Evolutionary conservation across 331 rosid species (phyloP).

Genomic region (Pyracantha coccinea): DNA sequence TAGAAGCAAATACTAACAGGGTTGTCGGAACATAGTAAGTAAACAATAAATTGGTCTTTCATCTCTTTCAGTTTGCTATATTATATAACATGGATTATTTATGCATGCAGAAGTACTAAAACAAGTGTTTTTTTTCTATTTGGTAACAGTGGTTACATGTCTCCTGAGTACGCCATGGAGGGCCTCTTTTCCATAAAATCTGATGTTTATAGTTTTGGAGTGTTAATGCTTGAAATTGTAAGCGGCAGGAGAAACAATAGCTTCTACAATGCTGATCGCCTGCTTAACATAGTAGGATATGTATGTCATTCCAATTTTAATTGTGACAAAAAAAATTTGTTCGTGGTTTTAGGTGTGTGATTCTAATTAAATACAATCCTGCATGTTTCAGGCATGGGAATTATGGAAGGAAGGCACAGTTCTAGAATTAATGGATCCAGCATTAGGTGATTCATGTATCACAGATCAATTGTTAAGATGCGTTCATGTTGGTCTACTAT

Average conservation of each 20-base stretch:
- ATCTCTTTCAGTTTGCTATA: background rate
- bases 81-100: background rate
- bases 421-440: background rate
- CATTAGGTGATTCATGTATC: background rate
- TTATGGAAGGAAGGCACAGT: background rate
- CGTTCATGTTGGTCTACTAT: constrained; percentile 1
- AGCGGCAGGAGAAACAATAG: background rate
- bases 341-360: background rate
- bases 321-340: accelerated
- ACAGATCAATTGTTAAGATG: constrained; percentile 3
- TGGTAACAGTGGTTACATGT: background rate
- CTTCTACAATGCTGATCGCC: background rate
- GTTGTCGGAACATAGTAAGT: background rate
- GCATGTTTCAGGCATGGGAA: background rate
- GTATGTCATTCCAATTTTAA: background rate
- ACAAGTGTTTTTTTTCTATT: background rate
- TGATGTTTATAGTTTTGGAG: background rate
- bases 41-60: background rate
- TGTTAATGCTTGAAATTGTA: background rate
- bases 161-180: background rate
- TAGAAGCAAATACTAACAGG: background rate
- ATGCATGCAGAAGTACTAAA: background rate
- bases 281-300: background rate
- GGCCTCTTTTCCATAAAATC: background rate
- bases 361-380: background rate